Evolutionary conservation across 495 filamentous ascomycete genomes (phyloP), one percentile per base, ranked within the genome.

Genomic region (Filosporella fistucella): DNA sequence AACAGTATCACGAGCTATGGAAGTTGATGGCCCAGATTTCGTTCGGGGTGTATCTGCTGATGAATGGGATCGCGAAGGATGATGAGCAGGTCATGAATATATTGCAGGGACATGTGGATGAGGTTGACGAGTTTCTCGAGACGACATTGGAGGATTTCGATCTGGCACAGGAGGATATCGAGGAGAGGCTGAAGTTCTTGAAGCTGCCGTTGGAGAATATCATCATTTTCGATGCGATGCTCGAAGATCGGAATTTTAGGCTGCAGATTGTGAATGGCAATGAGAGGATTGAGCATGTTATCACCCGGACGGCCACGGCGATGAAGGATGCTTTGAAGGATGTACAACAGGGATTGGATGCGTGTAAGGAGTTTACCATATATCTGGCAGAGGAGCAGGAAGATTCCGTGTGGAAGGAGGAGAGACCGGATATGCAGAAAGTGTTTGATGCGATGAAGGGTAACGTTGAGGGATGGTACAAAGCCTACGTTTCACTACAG

Each of bases 1-100:
- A 73, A 49, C 71, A 72, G 49, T 81, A 86, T 57, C 93, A 98
- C 66, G 87, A 91, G 47, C 70, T 98, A 30, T 85, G 84, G 76
- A 95, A 96, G 67, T 74, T 97, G 42, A 77, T 91, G 58, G 84
- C 93, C 7, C 93, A 98, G 60, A 91, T 96, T 56, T 84, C 85
- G 0, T 98, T 96, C 62, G 93, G 94, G 22, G 80, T 97, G 24
- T 87, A 96, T 66, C 75, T 98, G 11, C 69, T 98, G 25, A 81
- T 91, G 26, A 83, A 91, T 56, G 78, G 80, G 38, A 77, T 94
- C 52, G 91, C 93, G 14, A 96, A 89, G 65, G 91, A 87, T 47
- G 85, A 96, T 32, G 73, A 78, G 14, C 82, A 90, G 51, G 91
- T 96, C 13, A 80, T 96, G 54, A 82, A 78, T 36, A 97, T 97